Evolutionary conservation across 2,329 filamentous ascomycete genomes (phyloP), one percentile per base, ranked within the genome.

Genomic region (Knoxdaviesia proteae): DNA sequence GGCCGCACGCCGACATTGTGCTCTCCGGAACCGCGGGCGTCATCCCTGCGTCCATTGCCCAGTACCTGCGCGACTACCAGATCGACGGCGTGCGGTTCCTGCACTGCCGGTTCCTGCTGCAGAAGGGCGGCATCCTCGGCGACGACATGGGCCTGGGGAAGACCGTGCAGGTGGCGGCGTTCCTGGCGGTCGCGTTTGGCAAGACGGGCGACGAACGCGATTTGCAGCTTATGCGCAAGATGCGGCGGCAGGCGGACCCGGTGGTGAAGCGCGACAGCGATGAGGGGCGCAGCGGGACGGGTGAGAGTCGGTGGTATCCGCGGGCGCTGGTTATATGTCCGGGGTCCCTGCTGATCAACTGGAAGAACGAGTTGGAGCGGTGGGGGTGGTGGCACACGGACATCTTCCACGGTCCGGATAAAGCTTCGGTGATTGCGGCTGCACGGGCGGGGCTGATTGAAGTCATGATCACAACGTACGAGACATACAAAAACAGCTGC

Each of bases 111-210:
- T 96, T 96, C 54, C 80, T 94, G 4, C 88, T 84, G 49, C 90
- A 98, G 53, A 80, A 79, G 50, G 90, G 90, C 1, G 84, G 82
- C 2, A 82, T 98, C 29, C 67, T 98, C 0, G 87, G 88, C 3
- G 90, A 98, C 54, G 90, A 98, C 53, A 98, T 98, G 90, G 90
- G 90, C 20, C 60, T 98, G 33, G 90, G 90, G 1, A 98, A 98
- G 59, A 98, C 90, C 0, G 84, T 98, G 3, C 90, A 98, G 57
- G 84, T 98, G 31, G 90, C 86, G 45, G 82, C 87, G 0, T 96
- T 98, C 49, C 64, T 98, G 29, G 83, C 84, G 0, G 84, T 77
- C 1, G 87, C 86, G 0, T 98, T 94, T 55, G 90, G 90, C 6
- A 98, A 98, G 61, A 92, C 82, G 1, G 88, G 78, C 1, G 88